phyloP scores from a whole-genome alignment of 495 filamentous ascomycete species.

The Lasiosphaeria miniovina region DNA sequence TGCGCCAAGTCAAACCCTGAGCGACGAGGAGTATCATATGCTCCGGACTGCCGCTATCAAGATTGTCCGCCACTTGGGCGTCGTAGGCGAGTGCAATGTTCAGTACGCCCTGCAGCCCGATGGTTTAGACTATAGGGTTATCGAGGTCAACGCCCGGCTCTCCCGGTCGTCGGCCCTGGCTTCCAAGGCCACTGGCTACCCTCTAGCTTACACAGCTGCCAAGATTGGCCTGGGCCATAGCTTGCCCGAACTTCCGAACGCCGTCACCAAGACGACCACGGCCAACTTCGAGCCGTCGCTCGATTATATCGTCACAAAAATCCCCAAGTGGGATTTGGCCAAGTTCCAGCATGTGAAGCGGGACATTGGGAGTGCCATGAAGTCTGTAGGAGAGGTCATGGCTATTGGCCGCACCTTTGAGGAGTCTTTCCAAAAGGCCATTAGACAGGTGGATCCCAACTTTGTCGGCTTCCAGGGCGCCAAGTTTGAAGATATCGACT shows the following conservation, averaged over 20 bases:
- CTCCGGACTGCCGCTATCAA: constrained; percentile 93
- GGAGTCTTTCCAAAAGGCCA: constrained; percentile 98
- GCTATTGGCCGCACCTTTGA: constrained; percentile 97
- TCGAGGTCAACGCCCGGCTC: constrained; percentile 96
- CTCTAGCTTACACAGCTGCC: constrained; percentile 92
- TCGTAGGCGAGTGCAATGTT: constrained; percentile 97
- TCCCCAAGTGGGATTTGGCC: constrained; percentile 92
- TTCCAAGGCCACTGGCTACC: constrained; percentile 97
- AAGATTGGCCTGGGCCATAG: constrained; percentile 96
- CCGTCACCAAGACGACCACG: constrained; percentile 96
- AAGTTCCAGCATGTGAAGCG: constrained; percentile 99
- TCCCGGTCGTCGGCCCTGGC: constrained; percentile 94
- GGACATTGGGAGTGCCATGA: constrained; percentile 96
- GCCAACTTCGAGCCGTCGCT: constrained; percentile 98
- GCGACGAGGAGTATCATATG: constrained; percentile 99
- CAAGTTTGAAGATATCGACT: constrained; percentile 89
- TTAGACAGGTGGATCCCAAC: constrained; percentile 89
- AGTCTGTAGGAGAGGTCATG: constrained; percentile 98
- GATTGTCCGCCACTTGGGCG: constrained; percentile 91
- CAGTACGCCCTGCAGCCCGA: constrained; percentile 96
- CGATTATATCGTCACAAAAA: constrained; percentile 98
- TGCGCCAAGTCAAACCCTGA: constrained; percentile 90
- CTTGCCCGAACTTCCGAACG: constrained; percentile 91
- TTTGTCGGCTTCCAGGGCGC: constrained; percentile 94
- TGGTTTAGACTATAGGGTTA: constrained; percentile 93